phyloP scores from a whole-genome alignment of 2,329 filamentous ascomycete genomes.

The Paecilomyces variotii region DNA sequence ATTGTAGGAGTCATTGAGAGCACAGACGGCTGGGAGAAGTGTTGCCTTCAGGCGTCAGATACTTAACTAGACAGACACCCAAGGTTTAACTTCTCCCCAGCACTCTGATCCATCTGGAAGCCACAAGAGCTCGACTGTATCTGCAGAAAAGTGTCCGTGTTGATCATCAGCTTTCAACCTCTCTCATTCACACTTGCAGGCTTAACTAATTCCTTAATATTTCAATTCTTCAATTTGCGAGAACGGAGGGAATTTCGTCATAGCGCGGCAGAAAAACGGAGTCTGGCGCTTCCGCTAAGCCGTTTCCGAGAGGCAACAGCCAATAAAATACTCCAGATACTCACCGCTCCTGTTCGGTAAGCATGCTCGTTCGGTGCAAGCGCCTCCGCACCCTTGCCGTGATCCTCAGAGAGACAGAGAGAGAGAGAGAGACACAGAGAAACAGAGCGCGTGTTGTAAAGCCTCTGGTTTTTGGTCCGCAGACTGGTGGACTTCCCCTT shows the following conservation, averaged over 20 bases:
- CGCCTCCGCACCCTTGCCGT: background rate
- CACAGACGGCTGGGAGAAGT: background rate
- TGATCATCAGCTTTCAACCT: background rate
- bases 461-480: slow-evolving; percentile 8
- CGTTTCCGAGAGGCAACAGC: background rate
- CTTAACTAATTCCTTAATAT: background rate
- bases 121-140: no score
- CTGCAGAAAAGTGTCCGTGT: background rate
- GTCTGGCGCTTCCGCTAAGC: background rate
- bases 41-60: background rate
- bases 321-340: background rate
- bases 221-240: no score
- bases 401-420: slow-evolving; percentile 5
- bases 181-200: background rate
- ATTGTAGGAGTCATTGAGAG: background rate
- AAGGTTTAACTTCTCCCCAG: no score
- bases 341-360: slow-evolving; percentile 7
- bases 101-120: no score
- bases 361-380: background rate
- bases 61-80: background rate
- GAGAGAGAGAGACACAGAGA: no score
- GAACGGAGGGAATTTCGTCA: slow-evolving; percentile 5
- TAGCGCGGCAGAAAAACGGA: slow-evolving; percentile 1
- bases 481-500: slow-evolving; percentile 3
- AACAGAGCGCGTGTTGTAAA: background rate